Conservation (phyloP, 768 basidiomycete genomes). For the Rhodotorula diobovata region DNA sequence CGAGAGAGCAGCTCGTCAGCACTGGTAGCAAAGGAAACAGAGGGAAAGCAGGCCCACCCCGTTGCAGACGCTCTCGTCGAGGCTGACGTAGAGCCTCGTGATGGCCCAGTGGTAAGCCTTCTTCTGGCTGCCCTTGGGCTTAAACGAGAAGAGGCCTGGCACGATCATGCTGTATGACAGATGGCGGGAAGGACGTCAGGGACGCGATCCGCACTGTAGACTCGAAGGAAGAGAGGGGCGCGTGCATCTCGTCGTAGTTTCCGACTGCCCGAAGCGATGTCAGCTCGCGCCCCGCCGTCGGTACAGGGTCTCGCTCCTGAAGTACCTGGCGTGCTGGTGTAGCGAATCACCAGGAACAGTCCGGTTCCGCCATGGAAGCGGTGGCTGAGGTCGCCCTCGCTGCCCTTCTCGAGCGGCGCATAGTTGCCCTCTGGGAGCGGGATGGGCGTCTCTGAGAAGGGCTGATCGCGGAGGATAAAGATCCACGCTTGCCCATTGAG, state of each 20-base stretch:
- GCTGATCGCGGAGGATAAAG: conserved; percentile 21
- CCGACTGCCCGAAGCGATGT: too few relatives aligned
- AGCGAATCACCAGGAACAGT: conserved; percentile 18
- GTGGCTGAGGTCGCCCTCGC: background rate
- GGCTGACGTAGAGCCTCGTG: conserved; percentile 28
- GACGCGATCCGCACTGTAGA: too few relatives aligned
- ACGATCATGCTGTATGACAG: too few relatives aligned
- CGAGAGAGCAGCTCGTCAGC: too few relatives aligned
- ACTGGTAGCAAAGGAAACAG: too few relatives aligned
- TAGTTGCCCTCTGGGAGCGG: conserved; percentile 3
- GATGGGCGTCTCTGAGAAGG: conserved; percentile 15
- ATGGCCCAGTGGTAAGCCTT: conserved; percentile 4
- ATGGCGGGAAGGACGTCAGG: too few relatives aligned
- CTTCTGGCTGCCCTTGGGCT: background rate
- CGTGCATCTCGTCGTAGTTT: conserved; percentile 30
- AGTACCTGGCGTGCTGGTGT: background rate
- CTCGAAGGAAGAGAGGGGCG: too few relatives aligned
- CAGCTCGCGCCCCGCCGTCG: too few relatives aligned
- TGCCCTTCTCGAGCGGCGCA: conserved; percentile 10
- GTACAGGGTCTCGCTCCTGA: too few relatives aligned
- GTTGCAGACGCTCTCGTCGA: conserved; percentile 5
- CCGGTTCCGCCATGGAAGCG: conserved; percentile 20
- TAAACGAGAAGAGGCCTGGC: conserved; percentile 13
- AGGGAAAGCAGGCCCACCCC: background rate
- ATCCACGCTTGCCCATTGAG: conserved; percentile 20